Conservation (phyloP, 108 stramenopile genomes). For the Cyclotella distinguenda region DNA sequence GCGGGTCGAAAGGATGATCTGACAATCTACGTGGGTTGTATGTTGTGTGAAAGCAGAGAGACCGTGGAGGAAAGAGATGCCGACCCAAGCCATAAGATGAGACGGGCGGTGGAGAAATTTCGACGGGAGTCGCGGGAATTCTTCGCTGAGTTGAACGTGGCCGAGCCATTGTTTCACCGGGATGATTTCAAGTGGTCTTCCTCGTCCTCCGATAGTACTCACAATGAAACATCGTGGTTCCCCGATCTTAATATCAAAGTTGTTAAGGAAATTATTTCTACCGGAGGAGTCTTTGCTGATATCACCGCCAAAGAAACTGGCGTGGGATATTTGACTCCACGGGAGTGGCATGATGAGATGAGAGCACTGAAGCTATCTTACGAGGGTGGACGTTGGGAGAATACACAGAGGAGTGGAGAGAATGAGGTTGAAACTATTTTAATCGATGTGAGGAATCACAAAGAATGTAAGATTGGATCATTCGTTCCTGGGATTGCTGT, state of each 20-base stretch:
- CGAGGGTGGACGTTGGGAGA: neutral
- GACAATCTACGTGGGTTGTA: slow-evolving; percentile 48
- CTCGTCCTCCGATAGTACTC: neutral
- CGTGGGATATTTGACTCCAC: slow-evolving; percentile 73
- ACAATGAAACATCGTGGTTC: slow-evolving; percentile 34
- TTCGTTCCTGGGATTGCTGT: slow-evolving; percentile 49
- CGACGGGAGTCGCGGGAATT: slow-evolving; percentile 50
- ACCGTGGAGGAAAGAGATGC: neutral
- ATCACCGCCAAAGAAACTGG: slow-evolving; percentile 68
- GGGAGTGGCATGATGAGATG: slow-evolving; percentile 74
- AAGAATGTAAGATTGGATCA: slow-evolving; percentile 77
- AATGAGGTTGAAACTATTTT: slow-evolving; percentile 61
- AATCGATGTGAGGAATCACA: slow-evolving; percentile 82
- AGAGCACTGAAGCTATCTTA: slow-evolving; percentile 14
- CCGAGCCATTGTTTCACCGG: slow-evolving; percentile 44
- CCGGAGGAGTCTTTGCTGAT: slow-evolving; percentile 62
- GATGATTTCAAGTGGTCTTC: slow-evolving; percentile 77
- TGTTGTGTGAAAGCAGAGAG: slow-evolving; percentile 29
- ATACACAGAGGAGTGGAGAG: neutral
- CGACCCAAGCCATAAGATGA: no score
- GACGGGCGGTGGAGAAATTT: slow-evolving; percentile 29
- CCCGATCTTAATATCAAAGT: slow-evolving; percentile 83
- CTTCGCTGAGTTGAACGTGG: slow-evolving; percentile 38
- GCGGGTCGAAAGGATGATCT: slow-evolving; percentile 53
- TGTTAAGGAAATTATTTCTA: slow-evolving; percentile 79